A percentile compares a stretch with the other conserved stretches of the same genome.
Conservation (phyloP, 768 basidiomycete species). For the Candolleomyces aberdarensis region DNA sequence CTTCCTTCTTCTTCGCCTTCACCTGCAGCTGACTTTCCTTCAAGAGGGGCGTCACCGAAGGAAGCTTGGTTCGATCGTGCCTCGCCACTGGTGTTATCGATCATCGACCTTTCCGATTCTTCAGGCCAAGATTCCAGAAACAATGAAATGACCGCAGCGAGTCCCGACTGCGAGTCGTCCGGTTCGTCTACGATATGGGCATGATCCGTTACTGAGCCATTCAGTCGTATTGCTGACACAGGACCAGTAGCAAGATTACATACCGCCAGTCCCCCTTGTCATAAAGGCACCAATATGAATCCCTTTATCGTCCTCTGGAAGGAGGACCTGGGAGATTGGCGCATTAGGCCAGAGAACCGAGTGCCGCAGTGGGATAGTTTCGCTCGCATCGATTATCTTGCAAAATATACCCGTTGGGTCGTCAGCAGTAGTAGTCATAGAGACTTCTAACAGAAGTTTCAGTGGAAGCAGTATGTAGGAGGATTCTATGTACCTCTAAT, state of each 20-base stretch:
- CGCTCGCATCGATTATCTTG: constrained; percentile 31
- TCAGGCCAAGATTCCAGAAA: constrained; percentile 42
- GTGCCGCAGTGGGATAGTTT: constrained; percentile 52
- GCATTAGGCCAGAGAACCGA: constrained; percentile 56
- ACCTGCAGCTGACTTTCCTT: neutral
- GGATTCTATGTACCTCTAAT: too few relatives aligned
- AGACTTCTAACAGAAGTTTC: neutral
- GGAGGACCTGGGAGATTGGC: constrained; percentile 43
- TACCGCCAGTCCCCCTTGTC: constrained; percentile 17
- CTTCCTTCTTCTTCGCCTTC: neutral
- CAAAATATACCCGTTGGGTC: constrained; percentile 1
- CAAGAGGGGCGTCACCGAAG: neutral
- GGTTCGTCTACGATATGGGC: too few relatives aligned
- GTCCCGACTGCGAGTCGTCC: constrained; percentile 6
- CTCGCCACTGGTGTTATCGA: too few relatives aligned
- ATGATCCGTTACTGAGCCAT: too few relatives aligned
- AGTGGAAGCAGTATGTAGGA: too few relatives aligned
- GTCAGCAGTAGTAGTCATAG: neutral
- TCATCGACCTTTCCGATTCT: constrained; percentile 20
- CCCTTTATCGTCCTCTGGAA: constrained; percentile 50
- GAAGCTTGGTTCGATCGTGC: neutral
- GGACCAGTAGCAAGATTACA: too few relatives aligned
- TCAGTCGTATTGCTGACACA: too few relatives aligned
- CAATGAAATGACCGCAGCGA: constrained; percentile 55
- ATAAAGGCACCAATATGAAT: constrained; percentile 58